Conservation (phyloP, 495 filamentous ascomycete genomes). For the Opeltia flavorubescens region DNA sequence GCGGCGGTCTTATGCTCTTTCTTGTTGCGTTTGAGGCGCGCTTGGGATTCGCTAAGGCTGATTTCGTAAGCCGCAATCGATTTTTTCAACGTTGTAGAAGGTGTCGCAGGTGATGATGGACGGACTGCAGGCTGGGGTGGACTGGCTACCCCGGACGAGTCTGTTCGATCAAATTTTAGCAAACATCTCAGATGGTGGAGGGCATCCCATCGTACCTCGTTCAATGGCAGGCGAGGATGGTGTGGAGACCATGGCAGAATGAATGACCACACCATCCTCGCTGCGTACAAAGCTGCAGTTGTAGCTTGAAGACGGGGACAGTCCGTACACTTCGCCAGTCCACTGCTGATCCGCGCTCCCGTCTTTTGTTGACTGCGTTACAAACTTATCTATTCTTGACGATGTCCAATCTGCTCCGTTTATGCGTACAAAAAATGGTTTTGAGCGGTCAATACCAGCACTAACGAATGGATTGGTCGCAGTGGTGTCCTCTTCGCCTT, state of each 20-base stretch:
- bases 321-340: conserved; percentile 77
- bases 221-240: conserved; percentile 55
- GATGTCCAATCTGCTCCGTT: conserved; percentile 85
- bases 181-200: background rate
- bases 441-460: conserved; percentile 42
- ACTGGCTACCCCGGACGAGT: conserved; percentile 28
- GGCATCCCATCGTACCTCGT: conserved; percentile 29
- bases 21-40: conserved; percentile 56
- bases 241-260: conserved; percentile 68
- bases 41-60: conserved; percentile 63
- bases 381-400: conserved; percentile 48
- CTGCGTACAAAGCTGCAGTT: conserved; percentile 71
- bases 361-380: conserved; percentile 32
- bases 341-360: conserved; percentile 40
- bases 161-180: conserved; percentile 16
- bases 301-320: conserved; percentile 76
- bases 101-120: conserved; percentile 78
- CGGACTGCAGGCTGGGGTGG: conserved; percentile 48
- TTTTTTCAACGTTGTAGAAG: conserved; percentile 74
- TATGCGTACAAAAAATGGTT: conserved; percentile 77
- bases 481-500: background rate
- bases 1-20: conserved; percentile 67
- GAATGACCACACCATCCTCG: conserved; percentile 57
- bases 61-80: conserved; percentile 69
- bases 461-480: conserved; percentile 12